A percentile compares a stretch with the other conserved stretches of the same genome.
phyloP scores from a whole-genome alignment of 768 basidiomycete genomes.

The Rhizopogon vinicolor region DNA sequence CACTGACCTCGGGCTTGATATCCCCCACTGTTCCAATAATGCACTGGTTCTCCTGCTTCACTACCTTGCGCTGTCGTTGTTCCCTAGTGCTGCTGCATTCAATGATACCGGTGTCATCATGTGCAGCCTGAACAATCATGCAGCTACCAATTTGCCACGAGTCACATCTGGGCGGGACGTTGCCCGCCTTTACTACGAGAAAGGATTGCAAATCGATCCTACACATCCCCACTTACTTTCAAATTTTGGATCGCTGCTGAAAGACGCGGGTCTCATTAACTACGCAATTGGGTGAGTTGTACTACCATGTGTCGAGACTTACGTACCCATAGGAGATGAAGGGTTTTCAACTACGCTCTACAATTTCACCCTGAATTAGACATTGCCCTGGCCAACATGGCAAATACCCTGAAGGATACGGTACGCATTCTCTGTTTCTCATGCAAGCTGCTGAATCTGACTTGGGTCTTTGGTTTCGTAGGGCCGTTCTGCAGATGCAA shows the following conservation, averaged over 20 bases:
- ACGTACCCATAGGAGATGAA: constrained; percentile 10
- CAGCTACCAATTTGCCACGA: constrained; percentile 14
- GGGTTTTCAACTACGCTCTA: constrained; percentile 37
- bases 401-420: constrained; percentile 45
- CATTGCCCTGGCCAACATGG: constrained; percentile 48
- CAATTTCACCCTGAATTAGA: constrained; percentile 41
- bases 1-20: constrained; percentile 19
- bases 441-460: background rate
- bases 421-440: constrained; percentile 19
- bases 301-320: background rate
- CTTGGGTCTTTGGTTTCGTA: constrained; percentile 7
- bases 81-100: constrained; percentile 40
- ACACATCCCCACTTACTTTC: constrained; percentile 46
- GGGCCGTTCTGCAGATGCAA: constrained; percentile 39
- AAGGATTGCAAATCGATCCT: constrained; percentile 39
- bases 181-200: constrained; percentile 40
- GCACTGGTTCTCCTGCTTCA: constrained; percentile 41
- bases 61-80: constrained; percentile 41
- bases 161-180: constrained; percentile 27
- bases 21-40: constrained; percentile 27
- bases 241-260: constrained; percentile 46
- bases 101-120: constrained; percentile 49
- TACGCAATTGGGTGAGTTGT: constrained; percentile 37
- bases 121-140: constrained; percentile 27
- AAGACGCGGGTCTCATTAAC: constrained; percentile 39